These are phyloP conservation scores for Jatropha multifida DNA, from an alignment of 441 rosid genomes.

Conservation along the genomic window DNA sequence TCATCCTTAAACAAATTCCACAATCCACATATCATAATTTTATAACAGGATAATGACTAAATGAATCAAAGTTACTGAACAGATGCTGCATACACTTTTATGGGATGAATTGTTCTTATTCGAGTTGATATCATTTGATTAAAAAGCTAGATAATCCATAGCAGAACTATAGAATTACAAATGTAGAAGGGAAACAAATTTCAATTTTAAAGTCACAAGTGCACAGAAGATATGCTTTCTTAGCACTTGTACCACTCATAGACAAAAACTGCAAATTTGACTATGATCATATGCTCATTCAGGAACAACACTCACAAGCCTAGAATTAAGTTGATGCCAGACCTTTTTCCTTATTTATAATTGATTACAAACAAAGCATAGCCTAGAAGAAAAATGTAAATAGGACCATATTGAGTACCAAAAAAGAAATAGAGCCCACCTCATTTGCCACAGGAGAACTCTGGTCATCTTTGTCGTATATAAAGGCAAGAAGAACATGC, in stretches of 20 bases:
- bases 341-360: neutral
- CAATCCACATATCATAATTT: constrained; percentile 6
- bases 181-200: neutral
- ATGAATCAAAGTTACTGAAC: neutral
- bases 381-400: neutral
- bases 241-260: neutral
- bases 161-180: neutral
- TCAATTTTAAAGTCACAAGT: neutral
- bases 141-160: neutral
- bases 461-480: constrained; percentile 77
- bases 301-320: neutral
- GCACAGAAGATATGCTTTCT: neutral
- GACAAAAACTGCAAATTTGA: neutral
- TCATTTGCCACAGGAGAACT: constrained; percentile 87
- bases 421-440: constrained; percentile 42
- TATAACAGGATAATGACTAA: neutral
- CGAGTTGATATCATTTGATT: neutral
- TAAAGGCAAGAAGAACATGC: constrained; percentile 89
- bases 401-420: neutral
- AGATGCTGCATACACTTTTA: neutral
- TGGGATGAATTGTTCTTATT: neutral
- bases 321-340: neutral
- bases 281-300: neutral
- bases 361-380: neutral
- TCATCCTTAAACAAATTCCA: neutral